A percentile compares a stretch with the other conserved stretches of the same genome.
Evolutionary conservation across 78 protist species (phyloP).

Genomic region (Mantamonas sphyraenae): DNA sequence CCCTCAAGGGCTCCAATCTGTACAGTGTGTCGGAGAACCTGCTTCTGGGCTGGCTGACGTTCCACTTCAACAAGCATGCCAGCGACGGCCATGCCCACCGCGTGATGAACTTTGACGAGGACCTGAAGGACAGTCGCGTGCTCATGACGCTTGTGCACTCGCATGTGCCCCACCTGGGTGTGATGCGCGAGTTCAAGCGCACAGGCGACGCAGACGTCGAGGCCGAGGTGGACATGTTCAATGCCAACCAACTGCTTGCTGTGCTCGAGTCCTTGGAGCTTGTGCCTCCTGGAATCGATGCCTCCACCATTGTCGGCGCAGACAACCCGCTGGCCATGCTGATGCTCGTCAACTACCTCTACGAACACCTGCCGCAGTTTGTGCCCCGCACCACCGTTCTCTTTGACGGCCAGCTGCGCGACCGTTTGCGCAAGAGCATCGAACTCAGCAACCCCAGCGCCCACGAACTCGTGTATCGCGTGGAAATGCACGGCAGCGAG

Average conservation of each 20-base stretch:
- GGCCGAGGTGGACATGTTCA: no score
- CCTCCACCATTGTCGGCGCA: background rate
- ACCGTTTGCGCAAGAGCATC: background rate
- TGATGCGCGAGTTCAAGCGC: background rate
- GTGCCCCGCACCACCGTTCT: background rate
- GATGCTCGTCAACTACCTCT: background rate
- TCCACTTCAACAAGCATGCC: no score
- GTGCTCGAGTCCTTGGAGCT: background rate
- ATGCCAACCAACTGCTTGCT: background rate
- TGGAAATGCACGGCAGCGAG: no score
- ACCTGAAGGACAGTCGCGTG: conserved; percentile 26
- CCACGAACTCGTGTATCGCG: no score
- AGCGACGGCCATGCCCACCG: no score
- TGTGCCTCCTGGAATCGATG: background rate
- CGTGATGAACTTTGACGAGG: background rate
- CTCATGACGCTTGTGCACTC: conserved; percentile 4
- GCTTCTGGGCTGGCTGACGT: conserved; percentile 31
- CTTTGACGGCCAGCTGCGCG: background rate
- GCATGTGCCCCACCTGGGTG: conserved; percentile 23
- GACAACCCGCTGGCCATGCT: background rate
- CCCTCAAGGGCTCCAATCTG: background rate
- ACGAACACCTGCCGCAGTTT: conserved; percentile 1
- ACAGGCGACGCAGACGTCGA: background rate
- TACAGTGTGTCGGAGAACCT: conserved; percentile 12
- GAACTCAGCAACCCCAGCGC: conserved; percentile 7